These are phyloP conservation scores for Orychophragmus violaceus DNA, from an alignment of 345 rosid genomes.

Conservation along the genomic window DNA sequence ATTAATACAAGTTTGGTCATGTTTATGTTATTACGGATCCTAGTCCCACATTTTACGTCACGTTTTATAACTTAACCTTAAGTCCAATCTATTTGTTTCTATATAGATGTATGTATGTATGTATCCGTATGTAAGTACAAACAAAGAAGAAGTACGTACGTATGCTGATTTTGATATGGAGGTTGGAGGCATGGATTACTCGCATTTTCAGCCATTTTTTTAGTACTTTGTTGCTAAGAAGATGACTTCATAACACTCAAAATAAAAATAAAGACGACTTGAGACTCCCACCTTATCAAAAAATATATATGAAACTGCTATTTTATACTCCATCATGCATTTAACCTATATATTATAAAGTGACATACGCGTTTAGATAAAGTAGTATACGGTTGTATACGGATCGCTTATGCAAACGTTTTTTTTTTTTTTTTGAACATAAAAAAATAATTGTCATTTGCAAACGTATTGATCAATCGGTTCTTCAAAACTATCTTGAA, in stretches of 20 bases:
- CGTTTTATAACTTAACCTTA: neutral
- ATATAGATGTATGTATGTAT: too few species aligned
- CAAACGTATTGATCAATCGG: neutral
- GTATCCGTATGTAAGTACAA: constrained; percentile 5
- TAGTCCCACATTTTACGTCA: constrained; percentile 10
- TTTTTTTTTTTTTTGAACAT: too few species aligned
- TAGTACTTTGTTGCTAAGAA: neutral
- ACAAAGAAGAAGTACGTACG: constrained; percentile 6
- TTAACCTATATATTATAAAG: neutral
- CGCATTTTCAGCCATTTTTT: neutral
- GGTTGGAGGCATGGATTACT: constrained; percentile 8
- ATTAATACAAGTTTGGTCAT: constrained; percentile 5
- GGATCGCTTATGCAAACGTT: constrained; percentile 1
- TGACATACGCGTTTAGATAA: neutral
- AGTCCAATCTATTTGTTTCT: neutral
- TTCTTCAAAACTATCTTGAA: neutral
- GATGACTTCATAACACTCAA: neutral
- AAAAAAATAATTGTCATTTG: too few species aligned
- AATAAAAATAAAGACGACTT: neutral
- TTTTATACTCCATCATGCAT: too few species aligned
- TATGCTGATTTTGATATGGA: constrained; percentile 7
- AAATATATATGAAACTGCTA: too few species aligned
- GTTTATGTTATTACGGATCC: neutral
- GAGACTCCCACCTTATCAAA: neutral
- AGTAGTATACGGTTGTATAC: neutral